These are phyloP conservation scores for Parathielavia hyrcaniae DNA, from an alignment of 495 filamentous ascomycete genomes.

Conservation along the genomic window DNA sequence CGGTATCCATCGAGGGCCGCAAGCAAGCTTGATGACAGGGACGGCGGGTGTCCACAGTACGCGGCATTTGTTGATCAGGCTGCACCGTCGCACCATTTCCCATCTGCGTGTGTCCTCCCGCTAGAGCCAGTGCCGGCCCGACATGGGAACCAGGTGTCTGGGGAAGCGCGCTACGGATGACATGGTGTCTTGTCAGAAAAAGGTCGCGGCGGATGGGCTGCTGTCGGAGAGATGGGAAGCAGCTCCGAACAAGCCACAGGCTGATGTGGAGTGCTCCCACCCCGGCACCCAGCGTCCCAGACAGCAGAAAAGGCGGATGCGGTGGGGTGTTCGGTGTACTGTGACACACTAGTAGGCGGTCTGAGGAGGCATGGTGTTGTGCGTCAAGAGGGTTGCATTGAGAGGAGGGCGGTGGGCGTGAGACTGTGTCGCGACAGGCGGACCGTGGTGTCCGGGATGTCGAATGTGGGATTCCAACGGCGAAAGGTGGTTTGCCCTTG, in stretches of 20 bases:
- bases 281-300: conserved; percentile 12
- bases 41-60: neutral
- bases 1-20: too few relatives aligned
- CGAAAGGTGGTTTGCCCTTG: conserved; percentile 18
- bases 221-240: conserved; percentile 33
- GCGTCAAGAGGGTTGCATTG: conserved; percentile 29
- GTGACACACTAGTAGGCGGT: conserved; percentile 25
- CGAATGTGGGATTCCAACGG: conserved; percentile 24
- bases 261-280: conserved; percentile 40
- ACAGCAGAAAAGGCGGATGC: conserved; percentile 20
- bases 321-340: conserved; percentile 29
- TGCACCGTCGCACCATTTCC: conserved; percentile 21
- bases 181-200: conserved; percentile 15
- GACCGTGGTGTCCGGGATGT: conserved; percentile 17
- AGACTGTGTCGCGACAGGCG: conserved; percentile 23
- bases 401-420: conserved; percentile 23
- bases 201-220: conserved; percentile 11
- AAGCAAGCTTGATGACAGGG: conserved; percentile 8
- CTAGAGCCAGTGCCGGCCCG: conserved; percentile 26
- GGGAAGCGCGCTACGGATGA: conserved; percentile 17
- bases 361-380: conserved; percentile 27
- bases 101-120: conserved; percentile 17
- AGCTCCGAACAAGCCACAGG: conserved; percentile 47
- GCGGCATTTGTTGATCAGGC: conserved; percentile 31
- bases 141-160: conserved; percentile 14